These are phyloP conservation scores for Massarina eburnea DNA, from an alignment of 2,329 filamentous ascomycete species.

Conservation along the genomic window DNA sequence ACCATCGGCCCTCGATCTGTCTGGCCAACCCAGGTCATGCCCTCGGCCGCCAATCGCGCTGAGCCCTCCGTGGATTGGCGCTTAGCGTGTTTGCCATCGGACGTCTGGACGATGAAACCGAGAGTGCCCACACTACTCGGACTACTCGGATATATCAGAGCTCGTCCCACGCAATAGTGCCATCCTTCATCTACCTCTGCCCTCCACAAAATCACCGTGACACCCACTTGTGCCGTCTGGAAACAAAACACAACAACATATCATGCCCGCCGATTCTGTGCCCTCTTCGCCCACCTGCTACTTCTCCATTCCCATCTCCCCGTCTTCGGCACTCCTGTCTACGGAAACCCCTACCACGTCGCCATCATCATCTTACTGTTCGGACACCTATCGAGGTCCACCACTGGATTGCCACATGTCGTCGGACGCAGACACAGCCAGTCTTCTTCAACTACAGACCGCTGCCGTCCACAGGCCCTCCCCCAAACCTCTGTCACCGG, in stretches of 20 bases:
- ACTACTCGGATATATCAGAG: constrained; percentile 6
- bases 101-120: constrained; percentile 1
- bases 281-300: constrained; percentile 32
- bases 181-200: constrained; percentile 1
- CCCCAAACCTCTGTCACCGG: constrained; percentile 29
- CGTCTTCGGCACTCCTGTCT: constrained; percentile 29
- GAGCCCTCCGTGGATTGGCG: neutral
- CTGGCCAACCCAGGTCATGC: too few species aligned
- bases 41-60: too few species aligned
- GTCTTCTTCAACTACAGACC: constrained; percentile 44
- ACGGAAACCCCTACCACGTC: constrained; percentile 32
- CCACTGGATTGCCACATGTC: constrained; percentile 21
- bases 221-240: too few species aligned
- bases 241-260: constrained; percentile 8
- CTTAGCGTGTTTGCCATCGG: neutral
- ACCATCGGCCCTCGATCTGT: too few species aligned
- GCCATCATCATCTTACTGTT: constrained; percentile 24
- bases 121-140: neutral
- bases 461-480: constrained; percentile 37
- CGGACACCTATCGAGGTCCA: constrained; percentile 31
- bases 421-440: constrained; percentile 32
- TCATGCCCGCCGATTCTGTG: constrained; percentile 8
- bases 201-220: too few species aligned
- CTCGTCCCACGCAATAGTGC: constrained; percentile 4
- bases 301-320: constrained; percentile 32